These are phyloP conservation scores for Gastrolobium villosum DNA, from an alignment of 306 rosid species.

Conservation along the genomic window DNA sequence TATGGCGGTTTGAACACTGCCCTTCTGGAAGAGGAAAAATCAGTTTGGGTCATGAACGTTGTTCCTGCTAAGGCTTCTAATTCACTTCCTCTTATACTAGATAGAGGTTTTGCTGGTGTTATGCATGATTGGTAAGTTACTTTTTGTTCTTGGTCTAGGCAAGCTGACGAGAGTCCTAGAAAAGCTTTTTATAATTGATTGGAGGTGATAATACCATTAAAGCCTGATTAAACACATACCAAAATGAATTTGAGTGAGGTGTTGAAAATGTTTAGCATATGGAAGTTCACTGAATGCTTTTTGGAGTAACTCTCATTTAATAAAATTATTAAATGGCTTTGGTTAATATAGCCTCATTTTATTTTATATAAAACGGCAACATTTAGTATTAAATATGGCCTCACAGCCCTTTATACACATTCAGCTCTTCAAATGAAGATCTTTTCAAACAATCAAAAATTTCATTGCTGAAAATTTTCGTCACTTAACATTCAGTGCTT, in stretches of 20 bases:
- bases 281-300: not conserved
- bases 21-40: slow-evolving; percentile 76
- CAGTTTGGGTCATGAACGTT: slow-evolving; percentile 94
- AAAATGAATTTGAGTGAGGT: not conserved
- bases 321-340: not conserved
- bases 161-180: slow-evolving; percentile 9
- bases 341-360: not conserved
- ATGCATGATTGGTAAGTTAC: slow-evolving; percentile 84
- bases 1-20: slow-evolving; percentile 86
- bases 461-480: not conserved
- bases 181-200: not conserved
- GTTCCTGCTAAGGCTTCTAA: slow-evolving; percentile 72
- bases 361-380: too few species aligned
- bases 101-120: slow-evolving; percentile 86
- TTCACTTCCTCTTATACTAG: slow-evolving; percentile 85
- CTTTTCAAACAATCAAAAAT: not conserved
- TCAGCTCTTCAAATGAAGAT: not conserved
- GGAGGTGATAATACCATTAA: not conserved
- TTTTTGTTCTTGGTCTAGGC: not conserved
- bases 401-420: not conserved
- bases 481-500: not conserved
- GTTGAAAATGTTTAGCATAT: slow-evolving; percentile 7
- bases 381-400: not conserved
- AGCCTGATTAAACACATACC: not conserved
- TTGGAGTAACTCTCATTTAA: not conserved